Evolutionary conservation across 345 rosid species (phyloP).

Genomic region (Sonneratia caseolaris): DNA sequence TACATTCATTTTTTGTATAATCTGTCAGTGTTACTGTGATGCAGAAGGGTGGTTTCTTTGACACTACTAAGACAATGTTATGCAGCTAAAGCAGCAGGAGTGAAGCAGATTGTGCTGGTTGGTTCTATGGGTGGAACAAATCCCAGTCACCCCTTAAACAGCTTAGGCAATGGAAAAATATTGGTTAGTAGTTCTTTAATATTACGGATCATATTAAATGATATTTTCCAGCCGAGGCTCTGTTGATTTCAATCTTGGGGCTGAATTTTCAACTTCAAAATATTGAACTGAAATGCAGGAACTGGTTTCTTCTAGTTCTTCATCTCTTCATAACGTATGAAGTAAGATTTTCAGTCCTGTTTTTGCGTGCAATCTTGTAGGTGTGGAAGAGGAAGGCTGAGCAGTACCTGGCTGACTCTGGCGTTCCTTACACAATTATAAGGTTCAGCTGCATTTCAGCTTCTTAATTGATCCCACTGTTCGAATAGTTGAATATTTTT

Average conservation of each 20-base stretch:
- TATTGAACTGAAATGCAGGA: not conserved
- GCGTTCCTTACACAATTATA: constrained; percentile 87
- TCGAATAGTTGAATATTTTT: not conserved
- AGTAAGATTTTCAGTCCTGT: not conserved
- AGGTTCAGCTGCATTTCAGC: constrained; percentile 33
- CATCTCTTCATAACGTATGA: not conserved
- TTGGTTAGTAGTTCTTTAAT: constrained; percentile 40
- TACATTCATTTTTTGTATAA: not conserved
- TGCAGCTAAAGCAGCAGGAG: constrained; percentile 86
- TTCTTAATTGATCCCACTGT: not conserved
- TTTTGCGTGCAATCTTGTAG: constrained; percentile 17
- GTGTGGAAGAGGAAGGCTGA: constrained; percentile 99
- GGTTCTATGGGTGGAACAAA: constrained; percentile 97
- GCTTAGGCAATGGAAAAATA: constrained; percentile 87
- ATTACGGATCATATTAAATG: not conserved
- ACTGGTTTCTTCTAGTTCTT: not conserved
- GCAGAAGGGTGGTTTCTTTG: not conserved
- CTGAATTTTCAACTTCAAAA: not conserved
- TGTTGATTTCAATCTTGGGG: not conserved
- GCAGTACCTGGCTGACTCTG: constrained; percentile 90
- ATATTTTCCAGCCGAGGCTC: not conserved
- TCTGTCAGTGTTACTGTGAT: constrained; percentile 5
- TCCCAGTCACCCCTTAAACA: constrained; percentile 65
- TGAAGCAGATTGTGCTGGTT: constrained; percentile 88
- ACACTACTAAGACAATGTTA: not conserved